phyloP scores from a whole-genome alignment of 768 basidiomycete genomes.

The Pleurotus eryngii region DNA sequence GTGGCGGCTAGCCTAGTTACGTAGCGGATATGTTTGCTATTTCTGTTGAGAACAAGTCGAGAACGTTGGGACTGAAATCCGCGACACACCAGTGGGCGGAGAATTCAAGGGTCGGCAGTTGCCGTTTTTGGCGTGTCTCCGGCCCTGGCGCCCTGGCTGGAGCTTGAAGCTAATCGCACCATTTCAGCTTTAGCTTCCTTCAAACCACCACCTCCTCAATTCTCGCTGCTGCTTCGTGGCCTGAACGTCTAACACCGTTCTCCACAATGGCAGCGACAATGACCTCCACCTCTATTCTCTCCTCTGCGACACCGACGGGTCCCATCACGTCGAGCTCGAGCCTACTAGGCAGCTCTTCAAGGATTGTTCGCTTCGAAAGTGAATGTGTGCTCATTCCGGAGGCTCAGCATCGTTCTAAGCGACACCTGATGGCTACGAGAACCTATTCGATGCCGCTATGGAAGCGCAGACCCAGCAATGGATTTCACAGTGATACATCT shows the following conservation, averaged over 20 bases:
- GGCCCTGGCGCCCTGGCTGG: neutral
- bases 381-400: constrained; percentile 79
- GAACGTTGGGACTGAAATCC: neutral
- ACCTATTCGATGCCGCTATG: constrained; percentile 71
- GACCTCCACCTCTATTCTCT: neutral
- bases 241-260: neutral
- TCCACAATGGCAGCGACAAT: constrained; percentile 6
- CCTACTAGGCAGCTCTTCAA: constrained; percentile 6
- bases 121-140: neutral
- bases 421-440: constrained; percentile 55
- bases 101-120: neutral
- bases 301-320: neutral
- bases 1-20: neutral
- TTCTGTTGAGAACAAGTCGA: neutral
- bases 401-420: constrained; percentile 31
- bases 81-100: neutral
- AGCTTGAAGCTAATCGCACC: neutral
- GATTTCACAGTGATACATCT: constrained; percentile 18
- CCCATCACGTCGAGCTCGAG: neutral
- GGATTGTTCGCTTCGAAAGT: constrained; percentile 65
- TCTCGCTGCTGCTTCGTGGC: neutral
- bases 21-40: neutral
- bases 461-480: constrained; percentile 33
- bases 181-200: neutral
- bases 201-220: neutral